Evolutionary conservation across 139 green algal species (phyloP).

Genomic region (Haematococcus lacustris): DNA sequence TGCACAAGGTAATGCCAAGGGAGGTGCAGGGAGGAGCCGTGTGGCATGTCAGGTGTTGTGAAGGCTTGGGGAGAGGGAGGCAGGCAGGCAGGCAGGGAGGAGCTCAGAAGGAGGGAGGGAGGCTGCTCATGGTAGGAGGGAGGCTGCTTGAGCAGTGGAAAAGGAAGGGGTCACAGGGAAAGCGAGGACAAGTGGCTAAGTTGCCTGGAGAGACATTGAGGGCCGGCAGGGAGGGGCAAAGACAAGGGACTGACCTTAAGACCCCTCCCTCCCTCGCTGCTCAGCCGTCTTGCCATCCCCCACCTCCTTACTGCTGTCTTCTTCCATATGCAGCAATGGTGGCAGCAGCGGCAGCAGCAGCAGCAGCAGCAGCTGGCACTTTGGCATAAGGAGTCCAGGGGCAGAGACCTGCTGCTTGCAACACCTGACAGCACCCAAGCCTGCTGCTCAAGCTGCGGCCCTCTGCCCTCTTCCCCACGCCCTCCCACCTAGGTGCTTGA

Average conservation of each 20-base stretch:
- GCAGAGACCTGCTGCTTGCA: neutral
- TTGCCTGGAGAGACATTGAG: no score
- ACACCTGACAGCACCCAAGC: no score
- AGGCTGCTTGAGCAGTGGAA: neutral
- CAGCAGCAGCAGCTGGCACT: no score
- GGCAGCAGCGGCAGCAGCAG: no score
- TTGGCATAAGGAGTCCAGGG: neutral
- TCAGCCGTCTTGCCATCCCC: no score
- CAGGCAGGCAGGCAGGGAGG: neutral
- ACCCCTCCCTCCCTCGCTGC: no score
- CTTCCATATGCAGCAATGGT: no score
- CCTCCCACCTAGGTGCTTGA: neutral
- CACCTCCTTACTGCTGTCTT: no score
- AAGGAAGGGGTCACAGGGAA: neutral
- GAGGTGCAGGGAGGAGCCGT: neutral
- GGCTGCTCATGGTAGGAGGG: neutral
- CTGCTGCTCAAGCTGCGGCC: neutral
- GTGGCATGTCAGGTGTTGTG: neutral
- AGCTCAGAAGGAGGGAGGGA: neutral
- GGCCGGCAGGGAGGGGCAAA: no score
- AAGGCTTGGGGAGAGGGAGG: neutral
- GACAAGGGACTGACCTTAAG: no score
- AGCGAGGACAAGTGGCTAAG: no score
- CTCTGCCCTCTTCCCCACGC: neutral
- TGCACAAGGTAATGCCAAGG: conserved; percentile 10